Evolutionary conservation across 495 filamentous ascomycete genomes (phyloP).

Genomic region (Mytilinidion resinicola): DNA sequence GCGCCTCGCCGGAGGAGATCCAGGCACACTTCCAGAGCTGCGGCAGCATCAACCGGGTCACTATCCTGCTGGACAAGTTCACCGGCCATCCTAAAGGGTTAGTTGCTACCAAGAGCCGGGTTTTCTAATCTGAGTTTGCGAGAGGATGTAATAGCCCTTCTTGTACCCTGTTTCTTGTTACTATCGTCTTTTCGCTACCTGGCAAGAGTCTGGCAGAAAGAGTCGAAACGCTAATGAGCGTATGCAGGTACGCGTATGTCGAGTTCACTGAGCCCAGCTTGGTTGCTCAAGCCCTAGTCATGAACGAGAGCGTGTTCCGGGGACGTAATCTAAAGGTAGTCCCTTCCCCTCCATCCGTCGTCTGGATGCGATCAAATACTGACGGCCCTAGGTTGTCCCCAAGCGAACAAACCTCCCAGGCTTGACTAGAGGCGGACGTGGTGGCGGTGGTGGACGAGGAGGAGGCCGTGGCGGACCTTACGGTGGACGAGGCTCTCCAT

Average conservation of each 20-base stretch:
- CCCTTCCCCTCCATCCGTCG: neutral
- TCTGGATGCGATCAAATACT: neutral
- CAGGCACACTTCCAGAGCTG: slow-evolving; percentile 98
- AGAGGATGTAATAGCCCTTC: neutral
- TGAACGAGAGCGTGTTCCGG: slow-evolving; percentile 96
- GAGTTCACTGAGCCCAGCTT: slow-evolving; percentile 95
- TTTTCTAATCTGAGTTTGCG: slow-evolving; percentile 8
- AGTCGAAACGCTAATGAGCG: slow-evolving; percentile 47
- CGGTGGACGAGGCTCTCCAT: slow-evolving; percentile 59
- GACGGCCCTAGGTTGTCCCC: slow-evolving; percentile 64
- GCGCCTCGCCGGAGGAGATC: slow-evolving; percentile 95
- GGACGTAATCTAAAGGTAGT: slow-evolving; percentile 88
- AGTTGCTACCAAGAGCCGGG: slow-evolving; percentile 38
- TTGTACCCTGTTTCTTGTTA: neutral
- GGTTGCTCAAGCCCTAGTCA: slow-evolving; percentile 84
- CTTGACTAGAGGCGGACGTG: slow-evolving; percentile 64
- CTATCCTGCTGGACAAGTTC: slow-evolving; percentile 95
- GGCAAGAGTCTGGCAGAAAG: slow-evolving; percentile 44
- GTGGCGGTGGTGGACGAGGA: slow-evolving; percentile 42
- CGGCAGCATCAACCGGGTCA: slow-evolving; percentile 96
- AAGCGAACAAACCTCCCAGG: slow-evolving; percentile 97
- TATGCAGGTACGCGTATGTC: slow-evolving; percentile 89
- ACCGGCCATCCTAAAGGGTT: slow-evolving; percentile 98
- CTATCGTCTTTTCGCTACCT: slow-evolving; percentile 39
- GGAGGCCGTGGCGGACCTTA: slow-evolving; percentile 45